Evolutionary conservation across 768 basidiomycete species (phyloP).

Genomic region (Agrocybe praecox): DNA sequence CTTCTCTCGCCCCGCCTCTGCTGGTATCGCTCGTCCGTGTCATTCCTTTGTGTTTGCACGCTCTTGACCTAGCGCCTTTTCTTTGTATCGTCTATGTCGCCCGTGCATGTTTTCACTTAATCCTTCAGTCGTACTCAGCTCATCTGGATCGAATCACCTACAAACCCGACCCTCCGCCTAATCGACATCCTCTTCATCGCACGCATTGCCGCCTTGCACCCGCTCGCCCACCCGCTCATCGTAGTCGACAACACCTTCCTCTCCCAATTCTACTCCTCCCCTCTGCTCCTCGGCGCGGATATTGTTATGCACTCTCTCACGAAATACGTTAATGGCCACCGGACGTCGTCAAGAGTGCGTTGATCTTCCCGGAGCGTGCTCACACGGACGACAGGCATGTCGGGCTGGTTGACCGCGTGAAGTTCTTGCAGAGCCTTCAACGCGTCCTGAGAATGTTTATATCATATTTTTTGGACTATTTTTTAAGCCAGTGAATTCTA

Average conservation of each 20-base stretch:
- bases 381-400: constrained; percentile 1
- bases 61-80: no score
- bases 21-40: no score
- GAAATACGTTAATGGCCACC: constrained; percentile 94
- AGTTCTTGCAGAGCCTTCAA: constrained; percentile 88
- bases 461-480: no score
- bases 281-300: constrained; percentile 84
- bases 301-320: constrained; percentile 83
- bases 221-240: constrained; percentile 64
- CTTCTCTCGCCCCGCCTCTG: no score
- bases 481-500: no score
- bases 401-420: constrained; percentile 54
- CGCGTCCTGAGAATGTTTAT: no score
- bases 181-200: constrained; percentile 79
- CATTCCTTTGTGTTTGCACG: no score
- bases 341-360: constrained; percentile 88
- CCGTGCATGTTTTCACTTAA: no score
- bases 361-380: constrained; percentile 65
- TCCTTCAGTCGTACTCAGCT: no score
- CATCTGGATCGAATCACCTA: constrained; percentile 94
- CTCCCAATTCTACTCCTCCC: constrained; percentile 89
- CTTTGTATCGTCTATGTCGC: no score
- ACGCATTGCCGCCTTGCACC: constrained; percentile 62
- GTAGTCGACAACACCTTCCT: constrained; percentile 96
- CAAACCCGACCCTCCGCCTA: constrained; percentile 90